A percentile compares a stretch with the other conserved stretches of the same genome.
phyloP scores from a whole-genome alignment of 352 stramenopile species.

The Thalassiosira livingstoniorum region DNA sequence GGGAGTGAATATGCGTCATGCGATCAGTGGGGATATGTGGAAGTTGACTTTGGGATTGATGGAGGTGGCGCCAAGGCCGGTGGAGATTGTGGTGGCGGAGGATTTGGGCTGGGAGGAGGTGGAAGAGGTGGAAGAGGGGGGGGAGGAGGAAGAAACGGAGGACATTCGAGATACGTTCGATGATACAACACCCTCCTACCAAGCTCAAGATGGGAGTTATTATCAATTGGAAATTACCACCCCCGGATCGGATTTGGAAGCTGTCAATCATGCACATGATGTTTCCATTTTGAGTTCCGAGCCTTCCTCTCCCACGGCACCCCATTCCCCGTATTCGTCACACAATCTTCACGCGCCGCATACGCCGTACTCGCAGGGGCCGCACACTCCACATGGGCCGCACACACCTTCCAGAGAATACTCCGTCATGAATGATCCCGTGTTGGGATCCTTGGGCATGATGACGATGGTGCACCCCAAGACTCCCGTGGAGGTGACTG shows the following conservation, averaged over 20 bases:
- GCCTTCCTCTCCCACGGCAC: too few relatives aligned
- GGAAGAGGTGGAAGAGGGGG: background rate
- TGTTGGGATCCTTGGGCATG: conserved; percentile 11
- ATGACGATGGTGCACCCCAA: too few relatives aligned
- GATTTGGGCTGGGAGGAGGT: background rate
- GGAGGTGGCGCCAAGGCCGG: conserved; percentile 76
- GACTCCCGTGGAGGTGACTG: background rate
- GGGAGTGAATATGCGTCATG: conserved; percentile 76
- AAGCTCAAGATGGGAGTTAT: conserved; percentile 26
- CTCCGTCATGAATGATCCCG: conserved; percentile 7
- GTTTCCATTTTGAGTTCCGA: too few relatives aligned
- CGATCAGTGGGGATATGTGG: conserved; percentile 86
- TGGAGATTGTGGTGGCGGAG: conserved; percentile 70
- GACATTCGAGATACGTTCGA: background rate
- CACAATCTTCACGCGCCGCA: too few relatives aligned
- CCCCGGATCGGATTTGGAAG: background rate
- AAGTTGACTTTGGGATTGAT: conserved; percentile 79
- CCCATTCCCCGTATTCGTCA: too few relatives aligned
- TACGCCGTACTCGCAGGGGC: too few relatives aligned
- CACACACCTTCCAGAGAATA: background rate
- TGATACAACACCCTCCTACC: background rate
- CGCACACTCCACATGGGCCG: too few relatives aligned
- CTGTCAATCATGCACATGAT: background rate
- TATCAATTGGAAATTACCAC: conserved; percentile 39
- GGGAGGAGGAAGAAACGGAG: background rate